These are phyloP conservation scores for Thuidium tamariscinum DNA, from an alignment of 225 moss, liverwort and hornwort genomes.

Conservation along the genomic window DNA sequence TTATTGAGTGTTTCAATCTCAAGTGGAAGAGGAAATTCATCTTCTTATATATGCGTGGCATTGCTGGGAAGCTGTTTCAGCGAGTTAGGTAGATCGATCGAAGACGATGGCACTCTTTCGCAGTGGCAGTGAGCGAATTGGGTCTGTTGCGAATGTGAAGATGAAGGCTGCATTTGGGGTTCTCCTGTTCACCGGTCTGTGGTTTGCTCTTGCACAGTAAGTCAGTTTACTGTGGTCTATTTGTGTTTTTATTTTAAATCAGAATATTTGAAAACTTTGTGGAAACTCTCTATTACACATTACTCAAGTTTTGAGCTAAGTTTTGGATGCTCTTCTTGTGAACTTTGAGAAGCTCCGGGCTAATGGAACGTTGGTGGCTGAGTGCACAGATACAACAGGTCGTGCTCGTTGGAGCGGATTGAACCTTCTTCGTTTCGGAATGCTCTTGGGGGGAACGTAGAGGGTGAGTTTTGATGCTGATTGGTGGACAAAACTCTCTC, in stretches of 20 bases:
- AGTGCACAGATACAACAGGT: constrained; percentile 6
- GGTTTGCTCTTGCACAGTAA: constrained; percentile 17
- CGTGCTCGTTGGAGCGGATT: not conserved
- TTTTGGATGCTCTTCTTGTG: not conserved
- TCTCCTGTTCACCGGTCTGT: constrained; percentile 15
- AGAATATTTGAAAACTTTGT: not conserved
- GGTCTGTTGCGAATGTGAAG: not conserved
- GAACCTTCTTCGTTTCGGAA: not conserved
- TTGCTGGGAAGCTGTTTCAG: not conserved
- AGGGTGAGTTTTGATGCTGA: not conserved
- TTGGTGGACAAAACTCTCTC: not conserved
- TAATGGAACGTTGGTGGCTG: not conserved
- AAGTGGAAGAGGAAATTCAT: not conserved
- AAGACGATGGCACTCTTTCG: not conserved
- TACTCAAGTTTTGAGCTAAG: not conserved
- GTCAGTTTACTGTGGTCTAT: not conserved
- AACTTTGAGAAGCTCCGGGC: not conserved
- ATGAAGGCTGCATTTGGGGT: not conserved
- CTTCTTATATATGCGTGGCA: not conserved
- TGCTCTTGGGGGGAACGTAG: too few species aligned
- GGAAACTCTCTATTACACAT: not conserved
- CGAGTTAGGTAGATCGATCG: not conserved
- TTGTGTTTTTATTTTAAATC: not conserved
- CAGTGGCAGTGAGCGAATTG: not conserved
- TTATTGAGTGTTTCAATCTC: not conserved